These are phyloP conservation scores for Funneliformis mosseae DNA, from an alignment of 192 early-diverging fungal species.

Conservation along the genomic window DNA sequence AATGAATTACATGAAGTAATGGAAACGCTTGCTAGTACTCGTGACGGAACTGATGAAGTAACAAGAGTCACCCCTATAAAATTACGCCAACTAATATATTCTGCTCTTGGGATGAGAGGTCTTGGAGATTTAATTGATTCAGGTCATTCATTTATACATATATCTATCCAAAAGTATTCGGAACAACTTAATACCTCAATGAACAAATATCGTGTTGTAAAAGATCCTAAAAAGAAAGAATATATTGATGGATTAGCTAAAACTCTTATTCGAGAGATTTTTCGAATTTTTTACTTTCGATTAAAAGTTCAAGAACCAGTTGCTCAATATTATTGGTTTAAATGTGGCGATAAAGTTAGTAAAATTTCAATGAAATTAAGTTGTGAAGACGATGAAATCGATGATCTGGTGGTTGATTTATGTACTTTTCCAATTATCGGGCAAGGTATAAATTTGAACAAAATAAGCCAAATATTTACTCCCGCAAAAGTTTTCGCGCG, in stretches of 20 bases:
- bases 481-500: not conserved
- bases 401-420: not conserved
- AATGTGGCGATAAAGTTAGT: not conserved
- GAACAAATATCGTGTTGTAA: not conserved
- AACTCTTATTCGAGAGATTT: not conserved
- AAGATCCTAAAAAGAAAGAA: not conserved
- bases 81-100: constrained; percentile 2
- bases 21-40: not conserved
- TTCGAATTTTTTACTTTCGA: constrained; percentile 7
- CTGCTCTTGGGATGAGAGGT: not conserved
- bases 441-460: not conserved
- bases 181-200: not conserved
- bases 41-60: not conserved
- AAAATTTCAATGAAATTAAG: not conserved
- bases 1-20: not conserved
- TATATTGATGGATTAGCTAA: not conserved
- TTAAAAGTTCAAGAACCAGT: constrained; percentile 7
- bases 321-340: not conserved
- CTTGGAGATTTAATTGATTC: not conserved
- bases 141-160: not conserved
- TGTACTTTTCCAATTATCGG: constrained; percentile 1
- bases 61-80: not conserved
- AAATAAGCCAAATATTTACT: not conserved
- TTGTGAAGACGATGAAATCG: not conserved
- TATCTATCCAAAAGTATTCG: not conserved